Conservation (phyloP, 2,329 filamentous ascomycete genomes). For the Atkinsonella hypoxylon region DNA sequence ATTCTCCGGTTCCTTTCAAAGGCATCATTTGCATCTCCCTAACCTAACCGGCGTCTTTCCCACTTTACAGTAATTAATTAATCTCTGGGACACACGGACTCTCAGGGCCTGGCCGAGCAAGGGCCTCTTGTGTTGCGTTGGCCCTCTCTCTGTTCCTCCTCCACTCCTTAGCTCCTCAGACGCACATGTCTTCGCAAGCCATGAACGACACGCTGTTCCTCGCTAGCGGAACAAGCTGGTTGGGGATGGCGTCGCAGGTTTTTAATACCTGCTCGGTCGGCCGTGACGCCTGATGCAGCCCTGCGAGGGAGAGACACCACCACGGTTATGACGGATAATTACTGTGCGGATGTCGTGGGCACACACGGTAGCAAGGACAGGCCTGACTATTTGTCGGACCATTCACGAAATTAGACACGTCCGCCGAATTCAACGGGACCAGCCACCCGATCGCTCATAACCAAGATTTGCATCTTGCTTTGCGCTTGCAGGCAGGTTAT, state of each 20-base stretch:
- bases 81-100: neutral
- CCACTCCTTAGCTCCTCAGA: neutral
- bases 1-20: no score
- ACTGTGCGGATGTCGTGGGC: neutral
- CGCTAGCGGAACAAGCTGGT: neutral
- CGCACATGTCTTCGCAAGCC: neutral
- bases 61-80: no score
- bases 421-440: neutral
- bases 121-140: neutral
- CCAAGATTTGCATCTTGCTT: neutral
- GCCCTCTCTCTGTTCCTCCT: no score
- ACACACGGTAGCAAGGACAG: neutral
- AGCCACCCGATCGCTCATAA: neutral
- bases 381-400: neutral
- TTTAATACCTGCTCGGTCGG: neutral
- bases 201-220: neutral
- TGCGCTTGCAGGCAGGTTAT: neutral
- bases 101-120: neutral
- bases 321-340: neutral
- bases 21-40: neutral
- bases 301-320: neutral
- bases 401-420: neutral
- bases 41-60: no score
- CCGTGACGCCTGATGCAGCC: neutral
- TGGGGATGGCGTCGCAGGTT: neutral